Conservation (phyloP, 176 grass and related monocot species). For the Aegilops tauschii region DNA sequence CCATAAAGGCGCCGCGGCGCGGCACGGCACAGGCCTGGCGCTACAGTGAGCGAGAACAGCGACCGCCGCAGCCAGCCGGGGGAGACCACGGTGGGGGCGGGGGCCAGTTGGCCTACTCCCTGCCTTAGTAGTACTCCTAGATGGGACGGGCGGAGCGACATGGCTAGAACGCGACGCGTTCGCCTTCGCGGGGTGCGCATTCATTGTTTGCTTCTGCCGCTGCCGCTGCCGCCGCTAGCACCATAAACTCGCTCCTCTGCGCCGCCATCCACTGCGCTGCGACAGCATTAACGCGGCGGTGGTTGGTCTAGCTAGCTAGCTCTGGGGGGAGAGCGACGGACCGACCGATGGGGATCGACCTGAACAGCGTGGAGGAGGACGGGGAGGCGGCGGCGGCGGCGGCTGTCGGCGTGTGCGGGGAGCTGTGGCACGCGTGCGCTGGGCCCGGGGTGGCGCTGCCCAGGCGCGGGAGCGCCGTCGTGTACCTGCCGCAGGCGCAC, state of each 20-base stretch:
- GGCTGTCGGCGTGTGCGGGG: slow-evolving; percentile 37
- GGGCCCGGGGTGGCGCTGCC: slow-evolving; percentile 68
- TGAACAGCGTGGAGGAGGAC: slow-evolving; percentile 66
- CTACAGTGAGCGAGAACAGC: background rate
- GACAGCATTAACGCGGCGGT: background rate
- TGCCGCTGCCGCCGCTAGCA: background rate
- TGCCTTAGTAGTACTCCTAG: too few relatives aligned
- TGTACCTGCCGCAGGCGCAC: slow-evolving; percentile 96
- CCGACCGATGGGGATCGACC: slow-evolving; percentile 81
- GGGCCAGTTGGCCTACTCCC: too few relatives aligned
- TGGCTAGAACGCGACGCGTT: background rate
- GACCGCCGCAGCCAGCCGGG: background rate
- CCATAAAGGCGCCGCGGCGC: background rate
- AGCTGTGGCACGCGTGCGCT: slow-evolving; percentile 94
- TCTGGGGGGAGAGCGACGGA: background rate
- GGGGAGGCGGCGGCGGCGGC: slow-evolving; percentile 23
- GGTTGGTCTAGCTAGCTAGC: too few relatives aligned
- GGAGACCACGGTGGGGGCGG: too few relatives aligned
- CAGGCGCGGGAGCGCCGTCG: slow-evolving; percentile 60
- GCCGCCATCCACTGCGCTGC: background rate
- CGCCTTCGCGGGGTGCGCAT: background rate
- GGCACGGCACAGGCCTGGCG: too few relatives aligned
- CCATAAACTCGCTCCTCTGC: background rate
- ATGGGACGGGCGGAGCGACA: background rate
- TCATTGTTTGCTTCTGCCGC: background rate